Base-by-base conservation (phyloP, 306 rosid species). In the Sesbania bispinosa region DNA sequence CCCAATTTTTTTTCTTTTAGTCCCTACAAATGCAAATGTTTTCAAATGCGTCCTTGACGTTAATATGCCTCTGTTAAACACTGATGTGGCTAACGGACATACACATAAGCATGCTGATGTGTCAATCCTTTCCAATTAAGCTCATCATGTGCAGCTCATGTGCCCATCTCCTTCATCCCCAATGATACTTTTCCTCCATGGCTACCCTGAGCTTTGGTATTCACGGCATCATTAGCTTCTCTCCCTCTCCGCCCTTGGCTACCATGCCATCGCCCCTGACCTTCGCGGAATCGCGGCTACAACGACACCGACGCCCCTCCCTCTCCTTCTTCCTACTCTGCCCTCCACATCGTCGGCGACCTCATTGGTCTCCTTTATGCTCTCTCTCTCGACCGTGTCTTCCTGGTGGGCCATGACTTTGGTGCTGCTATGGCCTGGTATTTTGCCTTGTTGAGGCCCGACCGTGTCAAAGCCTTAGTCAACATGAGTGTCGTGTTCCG, bases 151-250 rank as follows among this genome's bases (percentile, higher is more conserved):
- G n/a, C n/a, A n/a, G n/a, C n/a, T n/a, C n/a, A n/a, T n/a, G n/a
- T n/a, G n/a, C n/a, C n/a, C n/a, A n/a, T n/a, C n/a, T n/a, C n/a
- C n/a, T n/a, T n/a, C n/a, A n/a, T n/a, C n/a, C n/a, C 90, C 96
- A 10, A 80, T 51, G 0, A 51, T 89, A 2, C 88, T 89, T 30
- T 80, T 89, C 53, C 86, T 88, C 18, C 90, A 88, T 35, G 94
- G 90, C 19, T 88, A 85, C 81, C 94, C 94, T 0, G 90, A 83
- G 72, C 90, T 88, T 1, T 88, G 94, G 94, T 85, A 88, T 35
- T n/a, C 86, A 0, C 86, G 94, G 94, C 96, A 93, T 10, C 89
- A 89, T 41, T 93, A 87, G 77, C 93, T 89, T 9, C 84, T 89
- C 18, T 73, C 74, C 5, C 88, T 89, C 18, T 79, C 93, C 5